Evolutionary conservation across 2,329 filamentous ascomycete genomes (phyloP).

Genomic region (Penicillium brevicompactum): DNA sequence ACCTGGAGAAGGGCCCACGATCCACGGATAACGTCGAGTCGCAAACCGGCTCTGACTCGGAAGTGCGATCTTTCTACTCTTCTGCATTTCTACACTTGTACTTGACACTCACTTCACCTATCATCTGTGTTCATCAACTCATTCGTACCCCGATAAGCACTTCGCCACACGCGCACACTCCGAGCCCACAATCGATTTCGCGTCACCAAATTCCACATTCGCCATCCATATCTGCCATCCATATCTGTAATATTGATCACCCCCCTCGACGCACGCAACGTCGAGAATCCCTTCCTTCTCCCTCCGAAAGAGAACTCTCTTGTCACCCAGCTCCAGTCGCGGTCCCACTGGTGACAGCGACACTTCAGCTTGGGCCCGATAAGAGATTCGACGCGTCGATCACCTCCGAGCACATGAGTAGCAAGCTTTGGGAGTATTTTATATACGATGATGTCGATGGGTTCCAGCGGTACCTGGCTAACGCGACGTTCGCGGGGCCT

Average conservation of each 20-base stretch:
- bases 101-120: not conserved
- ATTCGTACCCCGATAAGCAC: not conserved
- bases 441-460: constrained; percentile 96
- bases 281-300: constrained; percentile 10
- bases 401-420: constrained; percentile 75
- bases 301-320: constrained; percentile 28
- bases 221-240: not conserved
- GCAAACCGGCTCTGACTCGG: constrained; percentile 5
- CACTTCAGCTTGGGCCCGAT: constrained; percentile 67
- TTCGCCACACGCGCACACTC: constrained; percentile 23
- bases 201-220: constrained; percentile 4
- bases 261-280: constrained; percentile 16
- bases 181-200: constrained; percentile 23
- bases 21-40: constrained; percentile 22
- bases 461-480: constrained; percentile 86
- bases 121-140: not conserved
- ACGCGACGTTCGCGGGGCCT: constrained; percentile 52
- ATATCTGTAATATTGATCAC: constrained; percentile 1
- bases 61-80: constrained; percentile 2
- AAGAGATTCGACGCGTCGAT: constrained; percentile 42
- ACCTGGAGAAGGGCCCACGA: constrained; percentile 5
- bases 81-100: not conserved
- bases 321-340: constrained; percentile 69
- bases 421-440: constrained; percentile 94
- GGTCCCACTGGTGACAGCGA: constrained; percentile 91